Evolutionary conservation across 2,329 filamentous ascomycete genomes (phyloP), one percentile per base, ranked within the genome.

Genomic region (Sporothrix pseudoabietina): DNA sequence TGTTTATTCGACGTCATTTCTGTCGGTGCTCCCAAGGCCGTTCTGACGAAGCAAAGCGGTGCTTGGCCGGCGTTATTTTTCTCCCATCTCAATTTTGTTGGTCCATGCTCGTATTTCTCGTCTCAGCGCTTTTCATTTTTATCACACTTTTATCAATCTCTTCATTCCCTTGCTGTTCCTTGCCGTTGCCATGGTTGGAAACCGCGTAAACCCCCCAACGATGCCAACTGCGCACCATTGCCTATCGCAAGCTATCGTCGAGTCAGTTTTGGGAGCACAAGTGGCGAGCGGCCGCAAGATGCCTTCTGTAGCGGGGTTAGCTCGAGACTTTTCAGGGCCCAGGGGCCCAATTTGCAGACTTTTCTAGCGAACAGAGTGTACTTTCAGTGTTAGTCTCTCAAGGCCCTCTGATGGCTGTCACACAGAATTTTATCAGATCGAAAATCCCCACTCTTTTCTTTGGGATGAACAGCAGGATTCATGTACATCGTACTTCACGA

Each of bases 391-490:
- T 30, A 59, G 30, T 6, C 26, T 14, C 47, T 49, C 47, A 14
- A 19, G 47, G 14, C 14, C 30, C 9, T 12, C 4, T 59, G 30
- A 35, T 41, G n/a, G 35, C n/a, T 44, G 41, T 26, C 41, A 35
- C 63, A 35, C 26, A 44, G 35, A 16, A 16, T 63, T 54, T 73
- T 73, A 73, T 73, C 72, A 73, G 72, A 73, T 73, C 39, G 68
- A 68, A 49, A 35, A 41, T 47, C 61, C 6, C 61, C 39, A 32
- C 57, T 12, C 14, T 35, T 54, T 52, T 26, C 41, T 52, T 26
- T 54, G 3, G 57, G 44, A 19, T 19, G 7, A 22, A 32, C 22
- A 52, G 52, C n/a, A 65, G 39, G 22, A 61, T 39, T n/a, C 9
- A 57, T 8, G 16, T 12, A 32, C 4, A 1, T 16, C 8, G 16